Evolutionary conservation across 2,329 filamentous ascomycete genomes (phyloP).

Genomic region (Diaporthe amygdali): DNA sequence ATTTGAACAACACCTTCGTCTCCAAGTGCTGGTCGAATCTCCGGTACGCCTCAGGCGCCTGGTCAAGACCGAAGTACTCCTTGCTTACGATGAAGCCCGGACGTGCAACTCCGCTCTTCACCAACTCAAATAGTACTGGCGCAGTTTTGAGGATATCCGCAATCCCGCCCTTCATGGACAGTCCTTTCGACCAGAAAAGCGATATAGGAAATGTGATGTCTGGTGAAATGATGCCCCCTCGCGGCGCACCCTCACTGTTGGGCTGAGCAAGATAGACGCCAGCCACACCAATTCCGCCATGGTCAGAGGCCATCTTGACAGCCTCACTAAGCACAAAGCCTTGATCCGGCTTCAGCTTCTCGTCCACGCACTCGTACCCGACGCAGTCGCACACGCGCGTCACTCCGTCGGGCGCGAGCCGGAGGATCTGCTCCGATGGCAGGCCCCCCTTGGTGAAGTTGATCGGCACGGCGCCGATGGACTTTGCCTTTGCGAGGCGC

Average conservation of each 20-base stretch:
- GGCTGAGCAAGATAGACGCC: conserved; percentile 28
- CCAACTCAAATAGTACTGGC: conserved; percentile 31
- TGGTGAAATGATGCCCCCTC: conserved; percentile 13
- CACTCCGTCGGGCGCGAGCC: conserved; percentile 26
- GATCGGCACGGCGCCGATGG: conserved; percentile 32
- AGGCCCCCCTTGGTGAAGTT: conserved; percentile 27
- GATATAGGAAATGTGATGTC: conserved; percentile 28
- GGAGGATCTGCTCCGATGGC: conserved; percentile 29
- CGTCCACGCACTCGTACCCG: conserved; percentile 29
- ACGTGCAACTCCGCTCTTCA: conserved; percentile 31
- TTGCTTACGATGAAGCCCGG: conserved; percentile 35
- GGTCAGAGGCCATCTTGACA: conserved; percentile 23
- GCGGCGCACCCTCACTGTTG: conserved; percentile 26
- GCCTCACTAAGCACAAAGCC: conserved; percentile 28
- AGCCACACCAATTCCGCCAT: conserved; percentile 31
- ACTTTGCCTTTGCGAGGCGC: conserved; percentile 29
- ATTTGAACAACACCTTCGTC: conserved; percentile 30
- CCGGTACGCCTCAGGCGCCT: conserved; percentile 33
- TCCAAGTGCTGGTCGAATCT: conserved; percentile 32
- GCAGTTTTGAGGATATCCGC: conserved; percentile 23
- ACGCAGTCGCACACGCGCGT: conserved; percentile 31
- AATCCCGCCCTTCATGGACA: conserved; percentile 23
- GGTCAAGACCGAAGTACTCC: conserved; percentile 33
- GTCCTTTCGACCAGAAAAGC: conserved; percentile 27
- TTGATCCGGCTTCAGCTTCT: conserved; percentile 26